These are phyloP conservation scores for Boletellus emodensis DNA, from an alignment of 768 basidiomycete genomes.

Conservation along the genomic window DNA sequence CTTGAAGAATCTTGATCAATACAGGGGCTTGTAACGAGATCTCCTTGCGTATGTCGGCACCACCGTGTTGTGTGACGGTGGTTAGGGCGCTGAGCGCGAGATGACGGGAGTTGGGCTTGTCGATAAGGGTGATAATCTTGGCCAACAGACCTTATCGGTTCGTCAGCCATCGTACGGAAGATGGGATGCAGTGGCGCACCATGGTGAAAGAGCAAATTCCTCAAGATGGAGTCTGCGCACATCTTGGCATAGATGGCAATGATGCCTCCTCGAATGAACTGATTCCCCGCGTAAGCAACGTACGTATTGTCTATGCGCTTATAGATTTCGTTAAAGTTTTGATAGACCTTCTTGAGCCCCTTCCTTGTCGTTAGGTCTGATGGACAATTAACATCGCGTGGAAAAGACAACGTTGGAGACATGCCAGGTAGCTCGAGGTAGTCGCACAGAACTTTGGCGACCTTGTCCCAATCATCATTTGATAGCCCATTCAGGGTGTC, in stretches of 20 bases:
- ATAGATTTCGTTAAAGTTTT: slow-evolving; percentile 52
- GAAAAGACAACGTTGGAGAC: neutral
- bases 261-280: slow-evolving; percentile 51
- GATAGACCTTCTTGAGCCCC: slow-evolving; percentile 61
- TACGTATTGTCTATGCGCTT: slow-evolving; percentile 48
- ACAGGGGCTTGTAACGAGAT: slow-evolving; percentile 40
- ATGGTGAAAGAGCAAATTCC: slow-evolving; percentile 55
- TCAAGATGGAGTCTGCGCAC: slow-evolving; percentile 55
- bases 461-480: slow-evolving; percentile 45
- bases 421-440: slow-evolving; percentile 57
- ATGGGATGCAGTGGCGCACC: slow-evolving; percentile 27
- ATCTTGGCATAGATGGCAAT: slow-evolving; percentile 62
- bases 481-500: slow-evolving; percentile 14
- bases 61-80: slow-evolving; percentile 58
- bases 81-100: slow-evolving; percentile 51
- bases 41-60: slow-evolving; percentile 42
- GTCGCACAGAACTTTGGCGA: slow-evolving; percentile 46
- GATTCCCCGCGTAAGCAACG: slow-evolving; percentile 38
- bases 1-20: slow-evolving; percentile 43
- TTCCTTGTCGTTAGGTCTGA: slow-evolving; percentile 52
- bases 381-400: neutral
- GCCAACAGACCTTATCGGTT: slow-evolving; percentile 43
- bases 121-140: slow-evolving; percentile 49
- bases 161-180: neutral
- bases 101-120: slow-evolving; percentile 41